Conservation (phyloP, 2,329 filamentous ascomycete genomes). For the Beauveria medogensis region DNA sequence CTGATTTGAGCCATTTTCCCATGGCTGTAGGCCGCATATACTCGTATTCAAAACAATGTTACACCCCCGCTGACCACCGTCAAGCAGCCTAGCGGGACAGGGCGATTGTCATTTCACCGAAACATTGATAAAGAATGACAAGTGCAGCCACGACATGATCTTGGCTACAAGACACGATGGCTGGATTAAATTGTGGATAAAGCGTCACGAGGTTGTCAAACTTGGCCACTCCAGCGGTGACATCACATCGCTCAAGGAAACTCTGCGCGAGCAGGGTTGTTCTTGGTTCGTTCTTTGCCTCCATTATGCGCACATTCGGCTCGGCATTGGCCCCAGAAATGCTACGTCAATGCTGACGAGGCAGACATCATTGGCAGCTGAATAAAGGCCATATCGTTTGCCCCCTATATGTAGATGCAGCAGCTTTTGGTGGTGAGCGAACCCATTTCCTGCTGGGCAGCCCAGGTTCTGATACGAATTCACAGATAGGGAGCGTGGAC, state of each 20-base stretch:
- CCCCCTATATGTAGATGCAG: constrained; percentile 27
- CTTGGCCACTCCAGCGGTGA: constrained; percentile 38
- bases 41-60: neutral
- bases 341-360: neutral
- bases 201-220: constrained; percentile 31
- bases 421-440: constrained; percentile 25
- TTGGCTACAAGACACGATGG: constrained; percentile 40
- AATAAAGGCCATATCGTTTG: constrained; percentile 23
- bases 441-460: constrained; percentile 42
- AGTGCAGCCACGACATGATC: constrained; percentile 39
- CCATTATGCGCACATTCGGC: constrained; percentile 49
- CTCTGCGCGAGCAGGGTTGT: constrained; percentile 46
- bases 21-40: constrained; percentile 33
- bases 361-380: constrained; percentile 27
- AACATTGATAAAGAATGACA: constrained; percentile 35
- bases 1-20: constrained; percentile 29
- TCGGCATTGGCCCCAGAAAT: constrained; percentile 38
- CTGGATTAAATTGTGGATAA: constrained; percentile 30
- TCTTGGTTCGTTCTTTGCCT: constrained; percentile 47
- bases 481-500: constrained; percentile 29
- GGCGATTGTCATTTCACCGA: constrained; percentile 31
- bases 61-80: neutral
- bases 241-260: constrained; percentile 33
- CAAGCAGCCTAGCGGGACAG: constrained; percentile 32
- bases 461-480: constrained; percentile 46